A percentile compares a stretch with the other conserved stretches of the same genome.
Conservation (phyloP, 805 yeast genomes). For the Barnettozyma populi region DNA sequence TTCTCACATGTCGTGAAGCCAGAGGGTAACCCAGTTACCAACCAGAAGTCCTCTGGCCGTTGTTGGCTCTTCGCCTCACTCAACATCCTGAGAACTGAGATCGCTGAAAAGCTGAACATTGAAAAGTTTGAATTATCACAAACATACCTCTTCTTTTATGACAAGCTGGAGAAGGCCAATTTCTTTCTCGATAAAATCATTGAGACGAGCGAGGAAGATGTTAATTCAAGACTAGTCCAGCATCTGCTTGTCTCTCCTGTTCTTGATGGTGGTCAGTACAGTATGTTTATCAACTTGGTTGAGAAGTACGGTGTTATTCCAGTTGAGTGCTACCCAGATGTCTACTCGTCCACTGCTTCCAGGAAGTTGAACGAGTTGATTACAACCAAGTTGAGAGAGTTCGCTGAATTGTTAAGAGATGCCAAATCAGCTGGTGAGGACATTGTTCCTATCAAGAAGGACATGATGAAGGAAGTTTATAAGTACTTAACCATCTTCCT, state of each 20-base stretch:
- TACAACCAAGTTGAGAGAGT: constrained; percentile 70
- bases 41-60: constrained; percentile 73
- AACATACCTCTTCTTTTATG: constrained; percentile 75
- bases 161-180: constrained; percentile 80
- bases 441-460: constrained; percentile 32
- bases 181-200: constrained; percentile 71
- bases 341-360: constrained; percentile 47
- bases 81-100: constrained; percentile 60
- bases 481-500: constrained; percentile 60
- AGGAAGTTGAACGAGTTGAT: constrained; percentile 51
- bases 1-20: constrained; percentile 37
- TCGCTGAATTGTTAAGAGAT: constrained; percentile 60
- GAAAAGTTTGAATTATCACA: constrained; percentile 73
- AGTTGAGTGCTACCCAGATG: constrained; percentile 65
- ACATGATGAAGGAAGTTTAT: constrained; percentile 57
- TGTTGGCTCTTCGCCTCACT: constrained; percentile 90
- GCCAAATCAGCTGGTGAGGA: constrained; percentile 13
- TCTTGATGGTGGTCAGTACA: constrained; percentile 84
- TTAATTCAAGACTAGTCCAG: constrained; percentile 68
- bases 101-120: constrained; percentile 57
- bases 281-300: constrained; percentile 71
- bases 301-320: constrained; percentile 83
- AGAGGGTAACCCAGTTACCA: constrained; percentile 51
- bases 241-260: constrained; percentile 61
- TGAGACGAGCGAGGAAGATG: constrained; percentile 59